A percentile compares a stretch with the other conserved stretches of the same genome.
phyloP scores from a whole-genome alignment of 768 basidiomycete species.

The Leucosporidium scottii region DNA sequence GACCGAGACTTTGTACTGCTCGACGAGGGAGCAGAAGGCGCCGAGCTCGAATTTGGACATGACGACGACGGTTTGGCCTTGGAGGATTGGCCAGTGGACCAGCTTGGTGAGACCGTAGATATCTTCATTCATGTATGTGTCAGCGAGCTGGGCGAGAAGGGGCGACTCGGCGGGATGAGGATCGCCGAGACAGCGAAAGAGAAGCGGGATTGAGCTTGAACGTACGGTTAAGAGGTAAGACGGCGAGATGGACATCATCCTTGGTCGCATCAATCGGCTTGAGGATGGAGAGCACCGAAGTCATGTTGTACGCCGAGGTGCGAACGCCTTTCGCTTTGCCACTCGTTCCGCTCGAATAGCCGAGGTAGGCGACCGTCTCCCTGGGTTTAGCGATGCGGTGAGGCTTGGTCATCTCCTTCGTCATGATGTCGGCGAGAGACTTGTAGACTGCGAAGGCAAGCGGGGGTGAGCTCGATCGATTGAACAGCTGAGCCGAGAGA shows the following conservation, averaged over 20 bases:
- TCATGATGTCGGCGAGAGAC: slow-evolving; percentile 48
- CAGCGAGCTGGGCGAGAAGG: background rate
- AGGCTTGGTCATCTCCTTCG: slow-evolving; percentile 47
- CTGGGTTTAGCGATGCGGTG: slow-evolving; percentile 52
- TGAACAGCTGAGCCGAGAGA: background rate
- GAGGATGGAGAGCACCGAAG: slow-evolving; percentile 22
- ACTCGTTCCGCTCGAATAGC: slow-evolving; percentile 56
- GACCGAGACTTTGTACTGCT: slow-evolving; percentile 56
- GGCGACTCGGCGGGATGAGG: background rate
- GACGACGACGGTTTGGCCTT: slow-evolving; percentile 53
- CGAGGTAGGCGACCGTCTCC: slow-evolving; percentile 28
- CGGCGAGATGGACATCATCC: slow-evolving; percentile 22
- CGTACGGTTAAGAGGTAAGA: slow-evolving; percentile 30
- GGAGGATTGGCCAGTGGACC: slow-evolving; percentile 54
- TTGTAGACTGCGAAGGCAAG: slow-evolving; percentile 25
- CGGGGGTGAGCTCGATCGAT: background rate
- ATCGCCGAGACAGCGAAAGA: background rate
- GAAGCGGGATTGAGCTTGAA: background rate
- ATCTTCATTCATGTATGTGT: background rate
- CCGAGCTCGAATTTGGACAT: slow-evolving; percentile 65
- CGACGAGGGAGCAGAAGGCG: slow-evolving; percentile 58
- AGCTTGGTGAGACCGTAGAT: slow-evolving; percentile 49
- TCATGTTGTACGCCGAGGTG: slow-evolving; percentile 39
- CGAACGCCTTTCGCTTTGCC: slow-evolving; percentile 68
- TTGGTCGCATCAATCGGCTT: slow-evolving; percentile 25